Evolutionary conservation across 768 basidiomycete species (phyloP).

Genomic region (Serpula lacrymans): DNA sequence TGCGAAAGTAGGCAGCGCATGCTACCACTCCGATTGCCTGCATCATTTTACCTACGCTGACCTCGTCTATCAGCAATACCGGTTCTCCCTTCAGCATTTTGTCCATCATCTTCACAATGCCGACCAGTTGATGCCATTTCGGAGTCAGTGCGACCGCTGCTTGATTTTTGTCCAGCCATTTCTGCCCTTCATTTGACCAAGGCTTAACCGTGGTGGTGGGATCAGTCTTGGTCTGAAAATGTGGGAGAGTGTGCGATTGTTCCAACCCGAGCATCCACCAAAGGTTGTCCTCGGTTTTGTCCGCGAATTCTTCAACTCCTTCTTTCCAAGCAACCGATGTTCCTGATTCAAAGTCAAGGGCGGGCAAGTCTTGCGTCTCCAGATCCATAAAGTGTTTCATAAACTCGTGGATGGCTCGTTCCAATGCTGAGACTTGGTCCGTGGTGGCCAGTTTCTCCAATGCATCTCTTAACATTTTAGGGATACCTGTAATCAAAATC

Average conservation of each 20-base stretch:
- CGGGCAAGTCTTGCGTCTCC: not conserved
- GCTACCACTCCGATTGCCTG: conserved; percentile 16
- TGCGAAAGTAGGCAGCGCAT: conserved; percentile 6
- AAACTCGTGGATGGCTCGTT: not conserved
- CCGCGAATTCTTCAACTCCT: not conserved
- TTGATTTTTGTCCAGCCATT: conserved; percentile 1
- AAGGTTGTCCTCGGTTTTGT: not conserved
- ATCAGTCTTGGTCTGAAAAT: conserved; percentile 6
- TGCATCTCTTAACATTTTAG: not conserved
- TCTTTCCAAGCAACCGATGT: not conserved
- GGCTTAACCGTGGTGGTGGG: conserved; percentile 3
- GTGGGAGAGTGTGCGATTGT: not conserved
- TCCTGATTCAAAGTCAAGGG: not conserved
- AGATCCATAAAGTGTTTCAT: not conserved
- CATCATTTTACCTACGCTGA: conserved; percentile 21
- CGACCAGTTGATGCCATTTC: conserved; percentile 18
- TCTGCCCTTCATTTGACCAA: conserved; percentile 8
- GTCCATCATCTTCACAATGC: conserved; percentile 17
- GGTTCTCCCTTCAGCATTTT: not conserved
- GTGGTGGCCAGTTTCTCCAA: not conserved
- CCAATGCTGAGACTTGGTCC: not conserved
- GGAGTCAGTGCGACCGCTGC: conserved; percentile 3
- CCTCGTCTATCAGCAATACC: conserved; percentile 20
- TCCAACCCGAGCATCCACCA: conserved; percentile 1
- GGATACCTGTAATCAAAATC: too few species aligned